These are phyloP conservation scores for Volvox carteri DNA, from an alignment of 163 green algal genomes.

Conservation along the genomic window DNA sequence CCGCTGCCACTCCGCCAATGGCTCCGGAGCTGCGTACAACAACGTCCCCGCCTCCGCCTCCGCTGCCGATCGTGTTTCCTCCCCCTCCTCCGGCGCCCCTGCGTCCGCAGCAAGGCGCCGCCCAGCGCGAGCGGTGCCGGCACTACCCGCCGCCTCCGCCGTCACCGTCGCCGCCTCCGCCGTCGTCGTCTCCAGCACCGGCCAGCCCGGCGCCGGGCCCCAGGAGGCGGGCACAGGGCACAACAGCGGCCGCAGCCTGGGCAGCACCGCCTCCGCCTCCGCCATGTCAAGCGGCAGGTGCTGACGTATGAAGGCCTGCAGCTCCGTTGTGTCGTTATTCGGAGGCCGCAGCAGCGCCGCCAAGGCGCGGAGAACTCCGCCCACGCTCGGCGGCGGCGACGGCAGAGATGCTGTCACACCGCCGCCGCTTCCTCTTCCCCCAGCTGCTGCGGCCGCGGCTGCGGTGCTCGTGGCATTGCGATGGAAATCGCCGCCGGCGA, in stretches of 20 bases:
- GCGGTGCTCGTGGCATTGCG: not conserved
- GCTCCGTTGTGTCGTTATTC: conserved; percentile 44
- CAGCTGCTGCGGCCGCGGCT: not conserved
- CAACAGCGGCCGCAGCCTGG: not conserved
- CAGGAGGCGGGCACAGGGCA: conserved; percentile 37
- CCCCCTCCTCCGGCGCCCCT: not conserved
- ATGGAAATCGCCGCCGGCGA: not conserved
- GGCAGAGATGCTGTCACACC: too few relatives aligned
- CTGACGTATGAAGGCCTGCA: conserved; percentile 17
- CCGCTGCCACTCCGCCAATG: not conserved
- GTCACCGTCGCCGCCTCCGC: not conserved
- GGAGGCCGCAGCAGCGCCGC: conserved; percentile 42
- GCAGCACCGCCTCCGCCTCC: not conserved
- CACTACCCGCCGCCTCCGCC: not conserved
- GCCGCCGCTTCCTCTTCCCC: not conserved
- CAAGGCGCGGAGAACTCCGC: conserved; percentile 14
- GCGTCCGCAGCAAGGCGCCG: not conserved
- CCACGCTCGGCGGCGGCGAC: not conserved
- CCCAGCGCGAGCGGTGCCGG: too few relatives aligned
- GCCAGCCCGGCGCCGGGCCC: conserved; percentile 44
- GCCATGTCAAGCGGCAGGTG: not conserved
- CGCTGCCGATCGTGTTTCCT: not conserved
- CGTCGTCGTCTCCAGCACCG: not conserved
- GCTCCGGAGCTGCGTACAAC: too few relatives aligned
- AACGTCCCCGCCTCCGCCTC: not conserved